Conservation (phyloP, 176 grass and related monocot genomes). For the Guadua angustifolia region DNA sequence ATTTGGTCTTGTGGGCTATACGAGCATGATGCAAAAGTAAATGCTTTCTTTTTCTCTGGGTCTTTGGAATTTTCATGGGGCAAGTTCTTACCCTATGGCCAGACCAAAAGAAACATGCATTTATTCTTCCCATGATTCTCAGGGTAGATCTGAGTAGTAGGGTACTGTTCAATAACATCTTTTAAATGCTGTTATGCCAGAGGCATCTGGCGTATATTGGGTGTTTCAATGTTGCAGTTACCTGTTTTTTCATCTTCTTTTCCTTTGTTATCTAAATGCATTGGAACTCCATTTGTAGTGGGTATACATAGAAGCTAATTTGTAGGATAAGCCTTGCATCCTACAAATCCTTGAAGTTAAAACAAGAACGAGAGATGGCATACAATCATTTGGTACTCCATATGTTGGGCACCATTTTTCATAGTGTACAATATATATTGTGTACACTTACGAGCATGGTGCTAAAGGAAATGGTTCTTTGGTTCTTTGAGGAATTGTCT, state of each 20-base stretch:
- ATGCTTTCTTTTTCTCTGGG: constrained; percentile 2
- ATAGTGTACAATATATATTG: constrained; percentile 43
- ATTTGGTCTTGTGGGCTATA: constrained; percentile 43
- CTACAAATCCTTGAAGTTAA: constrained; percentile 9
- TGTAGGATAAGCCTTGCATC: background rate
- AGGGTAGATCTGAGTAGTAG: background rate
- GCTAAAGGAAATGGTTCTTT: constrained; percentile 56
- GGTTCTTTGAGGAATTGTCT: constrained; percentile 30
- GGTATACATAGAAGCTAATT: background rate
- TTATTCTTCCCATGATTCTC: background rate
- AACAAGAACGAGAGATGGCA: background rate
- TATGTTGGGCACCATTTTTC: constrained; percentile 49
- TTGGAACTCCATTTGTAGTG: background rate
- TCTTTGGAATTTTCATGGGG: constrained; percentile 4
- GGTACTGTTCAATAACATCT: background rate
- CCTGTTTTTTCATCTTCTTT: background rate
- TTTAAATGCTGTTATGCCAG: background rate
- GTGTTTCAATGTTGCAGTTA: background rate
- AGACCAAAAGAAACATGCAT: constrained; percentile 8
- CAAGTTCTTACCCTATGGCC: background rate
- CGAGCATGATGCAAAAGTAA: constrained; percentile 36
- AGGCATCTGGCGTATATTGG: background rate
- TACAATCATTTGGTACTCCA: constrained; percentile 9
- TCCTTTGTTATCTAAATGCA: background rate
- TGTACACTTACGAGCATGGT: constrained; percentile 59